Percentiles rank a stretch among this genome's conserved stretches.
Evolutionary conservation across 2,329 filamentous ascomycete species (phyloP).

Genomic region (Xylaria digitata): DNA sequence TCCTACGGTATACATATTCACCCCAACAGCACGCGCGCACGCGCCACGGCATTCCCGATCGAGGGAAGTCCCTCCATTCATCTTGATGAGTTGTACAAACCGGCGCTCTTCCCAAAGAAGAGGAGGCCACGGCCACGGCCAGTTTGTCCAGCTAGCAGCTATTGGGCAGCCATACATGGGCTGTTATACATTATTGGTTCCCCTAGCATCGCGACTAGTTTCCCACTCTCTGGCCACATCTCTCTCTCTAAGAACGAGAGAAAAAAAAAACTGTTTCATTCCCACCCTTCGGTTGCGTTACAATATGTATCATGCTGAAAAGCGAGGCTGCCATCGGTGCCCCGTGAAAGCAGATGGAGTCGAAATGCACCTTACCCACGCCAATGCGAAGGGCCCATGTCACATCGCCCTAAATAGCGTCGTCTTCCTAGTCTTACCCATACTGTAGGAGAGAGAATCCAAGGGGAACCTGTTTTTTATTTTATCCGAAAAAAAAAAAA

Average conservation of each 20-base stretch:
- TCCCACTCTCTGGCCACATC: not conserved
- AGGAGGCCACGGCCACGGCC: not conserved
- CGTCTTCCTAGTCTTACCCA: not conserved
- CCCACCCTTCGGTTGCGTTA: not conserved
- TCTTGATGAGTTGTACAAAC: constrained; percentile 31
- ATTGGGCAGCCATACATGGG: constrained; percentile 40
- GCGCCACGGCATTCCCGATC: constrained; percentile 21
- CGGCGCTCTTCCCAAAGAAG: constrained; percentile 15
- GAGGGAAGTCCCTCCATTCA: constrained; percentile 8
- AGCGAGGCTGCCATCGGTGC: constrained; percentile 22
- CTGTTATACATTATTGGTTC: constrained; percentile 10
- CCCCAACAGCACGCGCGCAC: not conserved
- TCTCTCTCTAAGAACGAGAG: not conserved
- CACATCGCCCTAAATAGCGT: not conserved
- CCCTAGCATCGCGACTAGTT: not conserved
- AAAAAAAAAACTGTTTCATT: not conserved
- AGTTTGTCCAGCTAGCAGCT: constrained; percentile 30
- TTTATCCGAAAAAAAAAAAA: not conserved
- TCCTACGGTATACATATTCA: not conserved
- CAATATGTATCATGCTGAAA: constrained; percentile 16
- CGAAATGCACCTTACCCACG: constrained; percentile 12
- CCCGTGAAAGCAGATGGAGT: not conserved
- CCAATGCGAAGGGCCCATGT: constrained; percentile 1
- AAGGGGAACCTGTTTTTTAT: not conserved
- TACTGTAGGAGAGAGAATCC: not conserved